Evolutionary conservation across 176 grass and related monocot species (phyloP).

Genomic region (Raddia distichophylla): DNA sequence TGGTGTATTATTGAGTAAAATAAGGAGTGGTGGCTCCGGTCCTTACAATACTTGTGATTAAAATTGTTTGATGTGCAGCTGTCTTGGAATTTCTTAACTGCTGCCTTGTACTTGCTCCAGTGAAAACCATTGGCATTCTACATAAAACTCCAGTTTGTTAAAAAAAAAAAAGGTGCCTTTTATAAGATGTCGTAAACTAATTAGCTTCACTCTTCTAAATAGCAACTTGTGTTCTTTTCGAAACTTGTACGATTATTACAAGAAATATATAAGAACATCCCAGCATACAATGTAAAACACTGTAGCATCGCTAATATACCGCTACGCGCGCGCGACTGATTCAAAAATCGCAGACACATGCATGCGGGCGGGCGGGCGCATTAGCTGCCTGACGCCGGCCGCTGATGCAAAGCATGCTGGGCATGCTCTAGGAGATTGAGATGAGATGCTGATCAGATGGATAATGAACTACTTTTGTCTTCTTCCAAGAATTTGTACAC

Average conservation of each 20-base stretch:
- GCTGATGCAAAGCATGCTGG: too few relatives aligned
- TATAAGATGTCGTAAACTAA: background rate
- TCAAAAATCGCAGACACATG: too few relatives aligned
- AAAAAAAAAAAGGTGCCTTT: background rate
- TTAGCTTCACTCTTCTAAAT: conserved; percentile 5
- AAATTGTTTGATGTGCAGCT: conserved; percentile 35
- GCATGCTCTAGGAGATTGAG: too few relatives aligned
- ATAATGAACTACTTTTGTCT: background rate
- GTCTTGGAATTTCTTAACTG: conserved; percentile 33
- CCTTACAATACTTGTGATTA: background rate
- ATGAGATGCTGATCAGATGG: background rate
- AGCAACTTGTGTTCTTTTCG: background rate
- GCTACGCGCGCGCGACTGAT: too few relatives aligned
- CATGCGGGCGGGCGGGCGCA: too few relatives aligned
- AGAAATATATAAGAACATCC: background rate
- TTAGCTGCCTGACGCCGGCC: too few relatives aligned
- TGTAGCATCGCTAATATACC: too few relatives aligned
- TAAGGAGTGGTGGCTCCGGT: conserved; percentile 27
- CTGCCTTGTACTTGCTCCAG: conserved; percentile 19
- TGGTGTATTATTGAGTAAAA: conserved; percentile 41
- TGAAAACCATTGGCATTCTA: conserved; percentile 30
- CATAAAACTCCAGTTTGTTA: background rate
- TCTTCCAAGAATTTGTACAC: background rate
- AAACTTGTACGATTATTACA: background rate
- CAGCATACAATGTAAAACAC: too few relatives aligned